phyloP scores from a whole-genome alignment of 495 filamentous ascomycete genomes.

The Xylaria flabelliformis region DNA sequence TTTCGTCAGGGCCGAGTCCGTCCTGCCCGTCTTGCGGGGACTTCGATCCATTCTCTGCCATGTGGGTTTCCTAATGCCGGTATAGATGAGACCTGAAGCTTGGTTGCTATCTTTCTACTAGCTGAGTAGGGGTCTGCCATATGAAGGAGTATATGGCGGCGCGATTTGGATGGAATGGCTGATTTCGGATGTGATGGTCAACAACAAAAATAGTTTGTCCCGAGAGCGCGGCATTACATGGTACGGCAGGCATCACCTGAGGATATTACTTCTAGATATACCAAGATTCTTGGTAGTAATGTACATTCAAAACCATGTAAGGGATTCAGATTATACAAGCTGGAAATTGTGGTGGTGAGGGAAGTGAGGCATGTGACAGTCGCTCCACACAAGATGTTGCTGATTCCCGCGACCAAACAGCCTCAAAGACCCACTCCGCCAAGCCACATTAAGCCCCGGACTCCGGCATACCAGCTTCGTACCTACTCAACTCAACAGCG shows the following conservation, averaged over 20 bases:
- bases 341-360: constrained; percentile 12
- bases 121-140: neutral
- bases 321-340: neutral
- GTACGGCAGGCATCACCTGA: constrained; percentile 9
- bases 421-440: neutral
- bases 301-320: neutral
- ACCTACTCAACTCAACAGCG: neutral
- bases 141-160: neutral
- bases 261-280: neutral
- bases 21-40: constrained; percentile 40
- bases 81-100: neutral
- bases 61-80: constrained; percentile 17
- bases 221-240: constrained; percentile 17
- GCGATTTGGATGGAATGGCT: neutral
- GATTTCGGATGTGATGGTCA: neutral
- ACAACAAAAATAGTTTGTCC: constrained; percentile 10
- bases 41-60: constrained; percentile 38
- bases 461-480: neutral
- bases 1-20: constrained; percentile 51
- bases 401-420: constrained; percentile 4
- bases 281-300: neutral
- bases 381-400: neutral
- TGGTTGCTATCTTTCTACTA: neutral
- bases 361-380: constrained; percentile 9
- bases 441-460: constrained; percentile 9